Conservation (phyloP, 345 rosid species). For the Gossypium ekmanianum region DNA sequence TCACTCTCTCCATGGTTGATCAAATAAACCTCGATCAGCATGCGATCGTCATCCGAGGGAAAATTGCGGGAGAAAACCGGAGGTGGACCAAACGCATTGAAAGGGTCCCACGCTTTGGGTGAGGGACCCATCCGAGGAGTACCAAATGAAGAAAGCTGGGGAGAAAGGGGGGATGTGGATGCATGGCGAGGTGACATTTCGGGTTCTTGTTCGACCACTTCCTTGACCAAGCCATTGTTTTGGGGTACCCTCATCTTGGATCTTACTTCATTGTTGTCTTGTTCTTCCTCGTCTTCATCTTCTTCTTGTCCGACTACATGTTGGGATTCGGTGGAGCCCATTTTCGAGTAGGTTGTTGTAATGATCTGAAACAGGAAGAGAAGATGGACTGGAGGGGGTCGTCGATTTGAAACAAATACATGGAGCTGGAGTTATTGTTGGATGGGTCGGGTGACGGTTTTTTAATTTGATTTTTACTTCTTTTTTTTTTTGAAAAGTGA, state of each 20-base stretch:
- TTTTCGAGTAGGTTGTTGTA: constrained; percentile 11
- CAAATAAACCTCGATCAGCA: constrained; percentile 56
- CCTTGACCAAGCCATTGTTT: constrained; percentile 48
- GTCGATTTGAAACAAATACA: too few species aligned
- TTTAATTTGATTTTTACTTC: too few species aligned
- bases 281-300: constrained; percentile 42
- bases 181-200: constrained; percentile 85
- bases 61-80: constrained; percentile 37
- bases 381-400: not conserved
- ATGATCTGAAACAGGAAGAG: not conserved
- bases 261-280: constrained; percentile 27
- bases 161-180: constrained; percentile 86
- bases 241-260: constrained; percentile 28
- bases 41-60: constrained; percentile 39
- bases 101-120: constrained; percentile 91
- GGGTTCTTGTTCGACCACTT: constrained; percentile 81
- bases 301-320: constrained; percentile 33
- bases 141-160: constrained; percentile 50
- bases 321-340: constrained; percentile 71
- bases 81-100: constrained; percentile 75
- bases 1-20: constrained; percentile 82
- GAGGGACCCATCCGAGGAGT: constrained; percentile 86
- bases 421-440: too few species aligned
- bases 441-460: too few species aligned
- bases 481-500: too few species aligned